A percentile compares a stretch with the other conserved stretches of the same genome.
These are phyloP conservation scores for Fusarium sp. DNA, from an alignment of 2,329 filamentous ascomycete genomes.

Conservation along the genomic window DNA sequence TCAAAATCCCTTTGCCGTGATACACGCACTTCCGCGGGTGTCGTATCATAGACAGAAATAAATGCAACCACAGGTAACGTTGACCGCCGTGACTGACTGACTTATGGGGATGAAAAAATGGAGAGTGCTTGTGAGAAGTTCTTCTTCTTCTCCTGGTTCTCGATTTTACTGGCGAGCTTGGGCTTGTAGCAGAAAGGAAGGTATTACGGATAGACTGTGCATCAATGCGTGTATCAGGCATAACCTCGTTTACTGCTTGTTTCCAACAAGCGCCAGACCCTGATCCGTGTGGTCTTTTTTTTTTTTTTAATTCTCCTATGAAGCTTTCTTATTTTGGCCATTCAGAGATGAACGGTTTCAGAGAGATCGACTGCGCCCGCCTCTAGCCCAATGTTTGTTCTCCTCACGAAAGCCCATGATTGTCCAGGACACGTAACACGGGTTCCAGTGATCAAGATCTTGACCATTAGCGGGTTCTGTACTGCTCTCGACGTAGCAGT, in stretches of 20 bases:
- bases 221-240: slow-evolving; percentile 19
- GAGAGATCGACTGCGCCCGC: slow-evolving; percentile 16
- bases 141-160: background rate
- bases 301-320: background rate
- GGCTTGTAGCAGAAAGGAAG: slow-evolving; percentile 9
- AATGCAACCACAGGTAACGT: slow-evolving; percentile 6
- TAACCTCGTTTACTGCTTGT: slow-evolving; percentile 10
- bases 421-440: slow-evolving; percentile 11
- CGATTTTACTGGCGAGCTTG: slow-evolving; percentile 24
- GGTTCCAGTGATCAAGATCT: background rate
- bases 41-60: background rate
- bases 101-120: slow-evolving; percentile 1
- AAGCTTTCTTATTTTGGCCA: slow-evolving; percentile 4
- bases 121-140: background rate
- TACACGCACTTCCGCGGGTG: slow-evolving; percentile 20
- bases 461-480: background rate
- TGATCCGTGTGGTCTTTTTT: slow-evolving; percentile 21
- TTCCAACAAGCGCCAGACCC: slow-evolving; percentile 13
- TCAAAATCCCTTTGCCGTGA: slow-evolving; percentile 17
- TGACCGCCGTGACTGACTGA: background rate
- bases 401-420: background rate
- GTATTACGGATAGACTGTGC: slow-evolving; percentile 11
- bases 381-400: slow-evolving; percentile 9
- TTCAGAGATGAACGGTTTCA: slow-evolving; percentile 22
- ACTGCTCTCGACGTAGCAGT: background rate